Conservation (phyloP, 352 stramenopile genomes). For the Globisporangium uncinulatum region DNA sequence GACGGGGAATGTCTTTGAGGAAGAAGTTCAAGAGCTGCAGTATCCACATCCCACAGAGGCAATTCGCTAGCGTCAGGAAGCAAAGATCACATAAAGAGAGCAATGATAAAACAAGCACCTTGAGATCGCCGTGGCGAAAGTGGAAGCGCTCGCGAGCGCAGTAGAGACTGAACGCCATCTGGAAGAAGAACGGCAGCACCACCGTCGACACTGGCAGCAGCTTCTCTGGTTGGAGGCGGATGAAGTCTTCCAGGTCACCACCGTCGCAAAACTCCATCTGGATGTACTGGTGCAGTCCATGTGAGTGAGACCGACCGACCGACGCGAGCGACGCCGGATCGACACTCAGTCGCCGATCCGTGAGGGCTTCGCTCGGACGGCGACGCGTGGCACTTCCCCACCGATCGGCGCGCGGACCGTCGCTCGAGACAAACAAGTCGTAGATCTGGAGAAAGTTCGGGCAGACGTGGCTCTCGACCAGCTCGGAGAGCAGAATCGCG, state of each 20-base stretch:
- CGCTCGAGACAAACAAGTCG: conserved; percentile 87
- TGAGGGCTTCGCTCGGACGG: conserved; percentile 59
- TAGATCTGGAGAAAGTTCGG: conserved; percentile 94
- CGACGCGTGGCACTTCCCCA: conserved; percentile 64
- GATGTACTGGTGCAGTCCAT: conserved; percentile 92
- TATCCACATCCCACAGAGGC: neutral
- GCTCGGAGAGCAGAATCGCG: conserved; percentile 88
- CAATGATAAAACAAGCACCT: conserved; percentile 37
- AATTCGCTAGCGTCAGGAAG: neutral
- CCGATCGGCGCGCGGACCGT: conserved; percentile 35
- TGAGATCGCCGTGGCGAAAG: conserved; percentile 98
- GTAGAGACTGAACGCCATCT: conserved; percentile 97
- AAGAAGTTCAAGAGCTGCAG: conserved; percentile 97
- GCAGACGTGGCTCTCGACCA: conserved; percentile 83
- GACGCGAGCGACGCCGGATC: conserved; percentile 9
- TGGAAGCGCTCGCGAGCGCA: conserved; percentile 84
- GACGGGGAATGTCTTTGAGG: conserved; percentile 72
- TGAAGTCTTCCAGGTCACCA: conserved; percentile 95
- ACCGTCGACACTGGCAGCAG: conserved; percentile 43
- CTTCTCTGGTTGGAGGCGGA: conserved; percentile 79
- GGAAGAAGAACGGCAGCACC: conserved; percentile 91
- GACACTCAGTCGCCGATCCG: conserved; percentile 17
- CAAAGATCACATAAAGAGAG: conserved; percentile 4
- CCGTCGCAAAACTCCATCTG: conserved; percentile 97
- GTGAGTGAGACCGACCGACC: neutral